Conservation (phyloP, 257 asterid genomes). For the Verbena officinalis region DNA sequence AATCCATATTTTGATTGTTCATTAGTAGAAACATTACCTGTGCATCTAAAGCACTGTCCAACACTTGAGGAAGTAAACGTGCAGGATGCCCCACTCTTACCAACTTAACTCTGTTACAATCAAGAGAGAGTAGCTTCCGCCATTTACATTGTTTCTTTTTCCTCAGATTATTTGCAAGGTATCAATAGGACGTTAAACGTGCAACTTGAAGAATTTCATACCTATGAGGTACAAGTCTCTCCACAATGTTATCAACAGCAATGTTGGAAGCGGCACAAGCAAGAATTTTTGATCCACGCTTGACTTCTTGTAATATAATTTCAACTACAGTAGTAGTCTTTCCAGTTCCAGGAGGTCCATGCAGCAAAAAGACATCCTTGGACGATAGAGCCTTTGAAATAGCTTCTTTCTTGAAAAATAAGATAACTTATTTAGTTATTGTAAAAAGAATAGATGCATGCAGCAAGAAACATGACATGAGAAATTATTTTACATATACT, state of each 20-base stretch:
- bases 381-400: conserved; percentile 87
- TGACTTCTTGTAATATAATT: conserved; percentile 93
- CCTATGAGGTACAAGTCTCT: conserved; percentile 95
- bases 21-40: conserved; percentile 56
- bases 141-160: conserved; percentile 2
- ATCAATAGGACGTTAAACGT: conserved; percentile 1
- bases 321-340: conserved; percentile 98
- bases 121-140: conserved; percentile 9
- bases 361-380: conserved; percentile 91
- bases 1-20: conserved; percentile 20
- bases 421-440: conserved; percentile 37
- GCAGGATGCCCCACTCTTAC: conserved; percentile 99
- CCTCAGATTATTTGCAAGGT: conserved; percentile 10
- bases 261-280: conserved; percentile 99
- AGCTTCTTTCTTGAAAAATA: conserved; percentile 73
- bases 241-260: conserved; percentile 98
- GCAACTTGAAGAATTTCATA: conserved; percentile 27
- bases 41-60: conserved; percentile 94
- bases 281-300: conserved; percentile 89
- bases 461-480: conserved; percentile 22
- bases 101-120: conserved; percentile 74
- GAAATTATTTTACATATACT: conserved; percentile 1
- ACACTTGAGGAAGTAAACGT: conserved; percentile 93
- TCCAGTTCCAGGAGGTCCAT: conserved; percentile 99
- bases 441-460: conserved; percentile 5